Evolutionary conservation across 2,329 filamentous ascomycete genomes (phyloP).

Genomic region (Clarireedia homoeocarpa): DNA sequence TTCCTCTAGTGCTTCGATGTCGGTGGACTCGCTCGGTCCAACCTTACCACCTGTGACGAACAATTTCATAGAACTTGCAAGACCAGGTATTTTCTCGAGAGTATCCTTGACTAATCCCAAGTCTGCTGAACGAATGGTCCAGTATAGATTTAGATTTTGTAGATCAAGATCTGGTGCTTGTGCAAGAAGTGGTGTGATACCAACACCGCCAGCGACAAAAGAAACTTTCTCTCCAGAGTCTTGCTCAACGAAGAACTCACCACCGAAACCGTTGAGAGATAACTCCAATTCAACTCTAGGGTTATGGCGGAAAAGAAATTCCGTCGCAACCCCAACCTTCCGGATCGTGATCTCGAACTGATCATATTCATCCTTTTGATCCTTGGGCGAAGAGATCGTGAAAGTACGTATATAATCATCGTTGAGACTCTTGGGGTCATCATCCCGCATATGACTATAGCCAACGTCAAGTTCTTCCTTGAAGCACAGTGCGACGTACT

Average conservation of each 20-base stretch:
- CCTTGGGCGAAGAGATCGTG: slow-evolving; percentile 56
- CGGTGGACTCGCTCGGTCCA: not conserved
- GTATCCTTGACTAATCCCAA: slow-evolving; percentile 52
- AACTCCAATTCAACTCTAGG: slow-evolving; percentile 49
- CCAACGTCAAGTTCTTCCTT: slow-evolving; percentile 59
- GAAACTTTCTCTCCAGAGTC: slow-evolving; percentile 30
- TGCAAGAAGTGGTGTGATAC: slow-evolving; percentile 73
- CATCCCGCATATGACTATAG: slow-evolving; percentile 77
- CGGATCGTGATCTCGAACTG: slow-evolving; percentile 64
- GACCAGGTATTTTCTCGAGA: slow-evolving; percentile 42
- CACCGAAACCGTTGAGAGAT: slow-evolving; percentile 66
- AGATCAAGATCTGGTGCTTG: slow-evolving; percentile 49
- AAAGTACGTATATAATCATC: slow-evolving; percentile 82
- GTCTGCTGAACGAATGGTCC: slow-evolving; percentile 59
- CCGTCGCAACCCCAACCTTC: slow-evolving; percentile 61
- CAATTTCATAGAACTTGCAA: slow-evolving; percentile 47
- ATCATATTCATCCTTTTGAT: slow-evolving; percentile 16
- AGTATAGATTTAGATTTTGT: slow-evolving; percentile 49
- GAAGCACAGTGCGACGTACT: slow-evolving; percentile 74
- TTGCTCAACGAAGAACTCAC: slow-evolving; percentile 44
- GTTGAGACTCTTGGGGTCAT: slow-evolving; percentile 71
- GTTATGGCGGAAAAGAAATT: slow-evolving; percentile 53
- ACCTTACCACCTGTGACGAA: slow-evolving; percentile 52
- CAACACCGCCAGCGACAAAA: slow-evolving; percentile 73
- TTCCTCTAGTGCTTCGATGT: slow-evolving; percentile 21